Percentiles rank a stretch among this genome's conserved stretches.
These are phyloP conservation scores for Leavenworthia alabamica DNA, from an alignment of 345 rosid genomes.

Conservation along the genomic window DNA sequence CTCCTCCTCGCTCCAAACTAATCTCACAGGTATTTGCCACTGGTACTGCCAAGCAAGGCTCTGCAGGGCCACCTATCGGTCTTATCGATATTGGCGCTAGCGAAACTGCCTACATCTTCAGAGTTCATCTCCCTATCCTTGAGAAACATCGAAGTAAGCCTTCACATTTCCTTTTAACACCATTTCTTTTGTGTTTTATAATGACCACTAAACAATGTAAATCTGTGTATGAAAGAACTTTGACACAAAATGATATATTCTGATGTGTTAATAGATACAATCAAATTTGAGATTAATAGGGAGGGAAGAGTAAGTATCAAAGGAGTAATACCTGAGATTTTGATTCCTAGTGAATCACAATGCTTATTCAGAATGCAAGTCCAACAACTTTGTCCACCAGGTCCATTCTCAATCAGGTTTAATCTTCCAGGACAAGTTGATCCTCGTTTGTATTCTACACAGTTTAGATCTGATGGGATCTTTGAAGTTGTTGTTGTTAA, in stretches of 20 bases:
- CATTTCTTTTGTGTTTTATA: too few relatives aligned
- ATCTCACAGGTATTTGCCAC: constrained; percentile 28
- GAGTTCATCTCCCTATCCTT: constrained; percentile 62
- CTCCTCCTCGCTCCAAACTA: constrained; percentile 24
- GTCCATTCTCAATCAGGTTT: constrained; percentile 56
- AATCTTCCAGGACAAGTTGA: constrained; percentile 75
- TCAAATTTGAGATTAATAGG: constrained; percentile 46
- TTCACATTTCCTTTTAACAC: constrained; percentile 2
- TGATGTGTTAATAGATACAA: constrained; percentile 33
- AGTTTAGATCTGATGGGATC: constrained; percentile 48
- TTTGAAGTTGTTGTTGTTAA: constrained; percentile 61
- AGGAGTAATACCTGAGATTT: constrained; percentile 42
- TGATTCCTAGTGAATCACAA: constrained; percentile 26
- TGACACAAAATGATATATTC: neutral
- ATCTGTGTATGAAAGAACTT: neutral
- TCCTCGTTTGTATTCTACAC: constrained; percentile 48
- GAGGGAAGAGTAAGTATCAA: constrained; percentile 53
- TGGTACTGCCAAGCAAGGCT: constrained; percentile 60
- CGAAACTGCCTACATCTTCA: constrained; percentile 55
- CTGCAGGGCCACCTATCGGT: constrained; percentile 51
- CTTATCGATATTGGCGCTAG: constrained; percentile 60
- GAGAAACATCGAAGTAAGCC: constrained; percentile 51
- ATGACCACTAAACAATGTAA: too few relatives aligned
- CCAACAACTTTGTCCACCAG: constrained; percentile 45
- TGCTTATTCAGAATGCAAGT: constrained; percentile 39